These are phyloP conservation scores for Apiospora pterosperma DNA, from an alignment of 2,329 filamentous ascomycete genomes.

Conservation along the genomic window DNA sequence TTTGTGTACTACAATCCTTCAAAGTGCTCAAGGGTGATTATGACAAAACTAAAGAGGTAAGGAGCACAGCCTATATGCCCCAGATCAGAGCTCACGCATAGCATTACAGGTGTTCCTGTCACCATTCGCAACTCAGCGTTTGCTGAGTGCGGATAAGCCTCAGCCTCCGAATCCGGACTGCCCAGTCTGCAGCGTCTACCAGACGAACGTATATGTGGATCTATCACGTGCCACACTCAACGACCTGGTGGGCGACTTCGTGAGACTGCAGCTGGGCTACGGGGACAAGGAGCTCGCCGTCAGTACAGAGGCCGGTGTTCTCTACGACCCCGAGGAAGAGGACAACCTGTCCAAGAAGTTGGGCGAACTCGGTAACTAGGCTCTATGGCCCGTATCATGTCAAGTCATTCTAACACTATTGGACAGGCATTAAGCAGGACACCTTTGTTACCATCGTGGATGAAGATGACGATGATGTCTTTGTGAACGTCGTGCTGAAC, in stretches of 20 bases:
- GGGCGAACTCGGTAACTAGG: slow-evolving; percentile 61
- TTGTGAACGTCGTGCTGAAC: slow-evolving; percentile 76
- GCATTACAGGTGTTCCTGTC: slow-evolving; percentile 70
- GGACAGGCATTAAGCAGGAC: slow-evolving; percentile 62
- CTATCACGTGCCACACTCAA: slow-evolving; percentile 69
- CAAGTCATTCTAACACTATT: background rate
- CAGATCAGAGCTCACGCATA: background rate
- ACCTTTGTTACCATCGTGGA: slow-evolving; percentile 84
- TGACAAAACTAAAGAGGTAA: slow-evolving; percentile 69
- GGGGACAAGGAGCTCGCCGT: slow-evolving; percentile 75
- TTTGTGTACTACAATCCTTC: slow-evolving; percentile 90
- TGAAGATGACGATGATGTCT: slow-evolving; percentile 68
- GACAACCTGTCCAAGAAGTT: slow-evolving; percentile 82
- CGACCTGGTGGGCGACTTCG: slow-evolving; percentile 73
- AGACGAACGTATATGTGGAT: slow-evolving; percentile 66
- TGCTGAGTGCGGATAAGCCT: slow-evolving; percentile 55
- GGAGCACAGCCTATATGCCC: background rate
- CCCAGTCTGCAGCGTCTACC: slow-evolving; percentile 74
- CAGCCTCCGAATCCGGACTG: slow-evolving; percentile 75
- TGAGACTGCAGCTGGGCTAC: slow-evolving; percentile 70
- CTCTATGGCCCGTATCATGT: background rate
- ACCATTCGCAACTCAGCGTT: slow-evolving; percentile 55
- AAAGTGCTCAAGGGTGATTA: slow-evolving; percentile 79
- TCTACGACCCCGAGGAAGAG: slow-evolving; percentile 87
- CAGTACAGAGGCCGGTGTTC: slow-evolving; percentile 68